Evolutionary conservation across 129 eudicot genomes (phyloP).

Genomic region (Saussurea involucrata): DNA sequence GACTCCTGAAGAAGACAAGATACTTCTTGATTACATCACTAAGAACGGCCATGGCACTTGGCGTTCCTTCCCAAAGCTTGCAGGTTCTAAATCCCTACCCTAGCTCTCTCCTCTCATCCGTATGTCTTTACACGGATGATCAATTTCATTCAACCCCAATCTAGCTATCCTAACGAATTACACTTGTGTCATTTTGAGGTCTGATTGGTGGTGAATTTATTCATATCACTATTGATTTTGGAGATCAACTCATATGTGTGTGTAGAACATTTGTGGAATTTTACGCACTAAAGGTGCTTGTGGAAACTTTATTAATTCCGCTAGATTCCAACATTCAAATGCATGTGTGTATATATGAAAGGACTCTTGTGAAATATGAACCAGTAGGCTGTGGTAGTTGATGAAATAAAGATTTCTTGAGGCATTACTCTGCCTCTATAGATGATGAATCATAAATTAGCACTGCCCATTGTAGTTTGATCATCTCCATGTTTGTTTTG

Average conservation of each 20-base stretch:
- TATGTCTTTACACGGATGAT: background rate
- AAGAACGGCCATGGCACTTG: slow-evolving; percentile 75
- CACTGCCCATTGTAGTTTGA: background rate
- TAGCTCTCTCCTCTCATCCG: background rate
- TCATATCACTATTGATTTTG: background rate
- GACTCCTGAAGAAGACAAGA: slow-evolving; percentile 80
- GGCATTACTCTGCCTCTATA: background rate
- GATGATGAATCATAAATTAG: slow-evolving; percentile 8
- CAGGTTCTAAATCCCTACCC: slow-evolving; percentile 39
- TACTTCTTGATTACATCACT: slow-evolving; percentile 68
- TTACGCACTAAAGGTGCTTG: background rate
- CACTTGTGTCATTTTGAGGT: background rate
- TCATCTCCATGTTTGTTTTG: slow-evolving; percentile 4
- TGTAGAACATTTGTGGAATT: background rate
- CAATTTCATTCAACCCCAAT: background rate
- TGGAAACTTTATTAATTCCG: background rate
- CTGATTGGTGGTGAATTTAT: background rate
- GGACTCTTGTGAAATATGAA: background rate
- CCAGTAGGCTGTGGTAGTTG: background rate
- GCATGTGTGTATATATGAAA: background rate
- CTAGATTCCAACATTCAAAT: background rate
- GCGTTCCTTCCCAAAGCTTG: slow-evolving; percentile 77
- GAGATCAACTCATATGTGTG: slow-evolving; percentile 5
- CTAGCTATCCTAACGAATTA: background rate
- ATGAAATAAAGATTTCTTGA: background rate